Base-by-base conservation (phyloP, 768 basidiomycete genomes). In the Tricholoma sp. region DNA sequence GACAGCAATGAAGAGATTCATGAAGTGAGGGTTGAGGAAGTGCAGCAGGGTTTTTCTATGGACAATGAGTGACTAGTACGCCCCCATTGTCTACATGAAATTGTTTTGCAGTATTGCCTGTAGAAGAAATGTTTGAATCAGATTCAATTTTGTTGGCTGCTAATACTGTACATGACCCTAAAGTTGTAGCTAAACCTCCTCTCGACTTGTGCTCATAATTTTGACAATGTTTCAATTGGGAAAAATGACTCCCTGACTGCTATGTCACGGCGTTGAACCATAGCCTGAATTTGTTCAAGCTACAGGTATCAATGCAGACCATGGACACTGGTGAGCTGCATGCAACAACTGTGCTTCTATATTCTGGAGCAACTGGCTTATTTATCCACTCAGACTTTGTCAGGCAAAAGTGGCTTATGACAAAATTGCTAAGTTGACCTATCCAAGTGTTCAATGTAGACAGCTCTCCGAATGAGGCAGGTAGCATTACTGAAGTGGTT, bases 361-460 rank as follows among this genome's bases (percentile, higher is more conserved):
- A 43, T 19, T 43, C 8, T 2, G 19, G 41, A 2, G 41, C 41
- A 18, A 19, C 19, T 19, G 41, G 19, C 18, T 12, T 43, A 1
- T 43, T 43, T 8, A 8, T 19, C n/a, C 6, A 21, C 7, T 1
- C 18, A 1, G 7, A 43, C 18, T 43, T 43, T 7, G n/a, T 43
- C 8, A 18, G 12, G 7, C 2, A 9, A 6, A 43, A 43, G 5
- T 5, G 12, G 8, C 41, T 43, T 2, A 43, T 8, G 19, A 43
- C 19, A 11, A 43, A 19, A 19, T 5, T 2, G 10, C 57, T 65
- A 12, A 34, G 59, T 1, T 29, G 54, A 16, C 58, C 62, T 0
- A 63, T 64, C n/a, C 58, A 61, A 0, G 59, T 64, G 5, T 62
- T 61, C 32, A 68, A 71, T 49, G 63, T 64, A 2, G 65, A 68